Conservation (phyloP, 768 basidiomycete species). For the Infundibulicybe gibba region DNA sequence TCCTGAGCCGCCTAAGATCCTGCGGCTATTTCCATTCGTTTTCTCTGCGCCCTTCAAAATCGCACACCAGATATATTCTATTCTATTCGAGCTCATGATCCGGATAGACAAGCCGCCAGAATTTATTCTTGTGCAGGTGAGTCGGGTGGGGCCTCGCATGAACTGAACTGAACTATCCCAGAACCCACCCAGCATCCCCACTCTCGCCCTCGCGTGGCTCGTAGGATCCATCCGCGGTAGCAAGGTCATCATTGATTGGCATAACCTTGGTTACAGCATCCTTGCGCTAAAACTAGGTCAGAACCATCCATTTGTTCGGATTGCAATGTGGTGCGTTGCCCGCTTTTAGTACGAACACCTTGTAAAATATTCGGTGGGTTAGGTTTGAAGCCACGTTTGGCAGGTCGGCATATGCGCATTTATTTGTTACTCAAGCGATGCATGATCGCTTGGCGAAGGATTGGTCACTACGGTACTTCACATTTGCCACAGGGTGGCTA, state of each 20-base stretch:
- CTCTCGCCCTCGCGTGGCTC: conserved; percentile 81
- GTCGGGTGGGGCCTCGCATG: conserved; percentile 14
- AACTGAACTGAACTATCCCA: conserved; percentile 22
- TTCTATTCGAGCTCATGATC: conserved; percentile 61
- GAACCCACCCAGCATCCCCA: conserved; percentile 98
- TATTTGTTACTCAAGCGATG: conserved; percentile 94
- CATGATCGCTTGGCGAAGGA: conserved; percentile 59
- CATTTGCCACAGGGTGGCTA: background rate
- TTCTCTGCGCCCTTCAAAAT: conserved; percentile 83
- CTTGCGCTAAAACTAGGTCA: conserved; percentile 78
- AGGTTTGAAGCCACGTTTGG: conserved; percentile 90
- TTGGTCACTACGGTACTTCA: conserved; percentile 68
- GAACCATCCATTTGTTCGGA: conserved; percentile 61
- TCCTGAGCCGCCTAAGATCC: conserved; percentile 51
- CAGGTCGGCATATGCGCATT: conserved; percentile 75
- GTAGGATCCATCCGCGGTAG: conserved; percentile 64
- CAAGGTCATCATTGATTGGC: conserved; percentile 97
- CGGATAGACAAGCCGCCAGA: conserved; percentile 66
- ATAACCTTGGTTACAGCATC: conserved; percentile 95
- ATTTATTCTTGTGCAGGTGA: conserved; percentile 87
- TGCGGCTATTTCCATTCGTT: conserved; percentile 58
- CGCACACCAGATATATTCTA: conserved; percentile 56
- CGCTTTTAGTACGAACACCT: background rate
- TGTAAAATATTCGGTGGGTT: background rate
- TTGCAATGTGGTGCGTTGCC: conserved; percentile 66